phyloP scores from a whole-genome alignment of 176 grass and related monocot species.

The Oryza nivara region DNA sequence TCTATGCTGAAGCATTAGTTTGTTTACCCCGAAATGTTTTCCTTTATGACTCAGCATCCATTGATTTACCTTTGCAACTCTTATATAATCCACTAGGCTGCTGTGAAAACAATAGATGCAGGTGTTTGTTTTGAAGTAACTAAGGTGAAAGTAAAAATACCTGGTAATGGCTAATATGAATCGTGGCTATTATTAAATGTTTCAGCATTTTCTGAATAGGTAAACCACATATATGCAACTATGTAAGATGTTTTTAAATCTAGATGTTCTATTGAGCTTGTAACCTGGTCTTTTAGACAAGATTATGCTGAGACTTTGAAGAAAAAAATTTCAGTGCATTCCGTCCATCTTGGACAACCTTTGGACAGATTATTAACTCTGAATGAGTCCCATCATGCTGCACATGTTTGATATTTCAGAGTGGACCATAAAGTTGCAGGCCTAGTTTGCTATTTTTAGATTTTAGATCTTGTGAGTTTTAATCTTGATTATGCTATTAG shows the following conservation, averaged over 20 bases:
- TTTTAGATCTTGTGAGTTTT: slow-evolving; percentile 13
- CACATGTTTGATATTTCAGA: neutral
- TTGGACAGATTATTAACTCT: slow-evolving; percentile 8
- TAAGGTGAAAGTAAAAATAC: neutral
- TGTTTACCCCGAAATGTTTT: too few species aligned
- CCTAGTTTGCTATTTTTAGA: slow-evolving; percentile 15
- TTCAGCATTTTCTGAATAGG: neutral
- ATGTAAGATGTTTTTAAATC: neutral
- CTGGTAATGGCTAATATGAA: neutral
- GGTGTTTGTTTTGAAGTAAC: neutral
- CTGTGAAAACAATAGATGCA: neutral
- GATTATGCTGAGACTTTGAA: neutral
- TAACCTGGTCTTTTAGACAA: neutral
- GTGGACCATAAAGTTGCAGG: slow-evolving; percentile 11
- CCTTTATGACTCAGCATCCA: too few species aligned
- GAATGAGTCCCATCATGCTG: neutral
- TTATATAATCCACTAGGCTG: neutral
- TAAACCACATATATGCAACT: neutral
- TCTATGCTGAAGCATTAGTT: too few species aligned
- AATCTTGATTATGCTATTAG: slow-evolving; percentile 1
- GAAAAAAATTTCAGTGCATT: neutral
- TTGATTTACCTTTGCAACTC: too few species aligned
- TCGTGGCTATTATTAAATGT: neutral
- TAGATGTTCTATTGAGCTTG: neutral
- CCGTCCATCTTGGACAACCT: neutral